Base-by-base conservation (phyloP, 164 flowering plant genomes). In the Cinnamomum chago region DNA sequence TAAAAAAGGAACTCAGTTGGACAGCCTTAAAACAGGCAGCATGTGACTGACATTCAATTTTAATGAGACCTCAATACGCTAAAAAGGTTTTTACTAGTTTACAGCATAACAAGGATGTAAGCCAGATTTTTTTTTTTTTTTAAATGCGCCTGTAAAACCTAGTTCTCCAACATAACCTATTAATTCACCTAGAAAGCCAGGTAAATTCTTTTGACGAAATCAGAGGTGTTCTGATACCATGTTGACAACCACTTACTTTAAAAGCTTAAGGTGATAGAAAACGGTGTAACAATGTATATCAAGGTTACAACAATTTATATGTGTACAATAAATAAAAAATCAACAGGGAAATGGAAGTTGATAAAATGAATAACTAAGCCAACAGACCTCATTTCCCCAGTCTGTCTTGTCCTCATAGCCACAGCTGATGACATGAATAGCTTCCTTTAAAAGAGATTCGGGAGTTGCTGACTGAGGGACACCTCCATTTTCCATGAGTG, bases 361-460 rank as follows among this genome's bases (percentile, higher is more conserved):
- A 14, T 11, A 10, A 40, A 40, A 30, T 25, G 55, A 47, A 40
- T 18, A 3, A 18, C 35, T 11, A 24, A 33, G 27, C 35, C 24
- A 24, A 33, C 40, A 20, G 55, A 86, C 89, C 80, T 86, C 89
- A 40, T 28, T 79, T 77, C 88, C 88, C 88, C 88, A 85, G 50
- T 85, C 88, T 28, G 86, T 77, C 81, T 84, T 85, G 79, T 85
- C 88, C 77, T 85, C 88, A 70, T 80, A 85, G 24, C 86, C 88
- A 75, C 88, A 85, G 72, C 88, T 79, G 66, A 85, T 85, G 23
- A 85, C 86, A 75, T 85, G 88, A 68, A 85, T 82, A 51, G 86
- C 83, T 73, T 86, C 89, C 55, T 81, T 81, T 17, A 86, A 79
- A 51, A 84, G 84, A 24, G 80, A 67, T 14, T 82, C 74, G 0